Base-by-base conservation (phyloP, 129 eudicot species). In the Lonicera japonica region DNA sequence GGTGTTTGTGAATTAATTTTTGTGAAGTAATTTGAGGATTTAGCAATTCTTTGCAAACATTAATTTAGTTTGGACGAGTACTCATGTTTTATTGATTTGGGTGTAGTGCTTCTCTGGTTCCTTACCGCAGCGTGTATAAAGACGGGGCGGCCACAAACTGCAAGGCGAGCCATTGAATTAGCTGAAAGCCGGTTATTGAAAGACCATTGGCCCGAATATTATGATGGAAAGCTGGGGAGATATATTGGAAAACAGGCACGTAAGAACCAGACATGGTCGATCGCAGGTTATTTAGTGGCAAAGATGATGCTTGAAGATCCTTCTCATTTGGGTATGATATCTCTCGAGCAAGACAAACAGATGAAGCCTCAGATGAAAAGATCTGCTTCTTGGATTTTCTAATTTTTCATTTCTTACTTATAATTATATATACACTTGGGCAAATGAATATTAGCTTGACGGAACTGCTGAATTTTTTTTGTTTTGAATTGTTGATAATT, bases 291-390 rank as follows among this genome's bases (percentile, higher is more conserved):
- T 63, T 66, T 91, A 79, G 97, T 91, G 64, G 97, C 95, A 6
- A 91, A 84, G 60, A 87, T 91, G 95, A 82, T 91, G 95, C 86
- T 91, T 11, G 97, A 91, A 65, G 97, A 91, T 73, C 95, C 97
- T 15, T 87, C 97, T 36, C 97, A 91, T 77, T 69, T 91, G 75
- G 95, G 94, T 21, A 91, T 91, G 97, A 83, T 91, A 23, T 82
- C 97, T 14, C 79, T 91, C 5, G 97, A 91, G 73, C 95, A 91
- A 75, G 97, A 91, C 79, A 91, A 79, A 60, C 95, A 86, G 72
- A 79, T 86, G 94, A 82, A 78, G 61, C 92, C 97, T 16, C 85
- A 67, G 36, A 76, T 91, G 79, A 87, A 84, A 71, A 79, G 97
- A 76, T 91, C 95, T 39, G 86, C 94, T 58, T 91, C 97, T 60